Percentiles rank a stretch among this genome's conserved stretches.
Conservation (phyloP, 169 alveolate genomes). For the Prorocentrum cordatum region DNA sequence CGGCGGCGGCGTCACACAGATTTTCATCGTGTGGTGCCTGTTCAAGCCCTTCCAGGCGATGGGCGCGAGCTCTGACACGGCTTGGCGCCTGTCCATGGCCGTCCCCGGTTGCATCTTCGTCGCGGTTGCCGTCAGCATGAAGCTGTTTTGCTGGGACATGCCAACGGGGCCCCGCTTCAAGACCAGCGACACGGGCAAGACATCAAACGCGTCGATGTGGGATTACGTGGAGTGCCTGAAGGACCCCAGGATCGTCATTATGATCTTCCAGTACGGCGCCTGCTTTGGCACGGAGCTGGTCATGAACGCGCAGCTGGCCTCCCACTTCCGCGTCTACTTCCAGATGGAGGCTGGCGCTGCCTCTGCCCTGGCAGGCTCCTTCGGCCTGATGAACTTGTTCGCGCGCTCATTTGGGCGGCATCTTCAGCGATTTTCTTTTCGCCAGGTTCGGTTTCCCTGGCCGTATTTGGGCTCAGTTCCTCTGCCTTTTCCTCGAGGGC, state of each 20-base stretch:
- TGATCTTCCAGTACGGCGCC: neutral
- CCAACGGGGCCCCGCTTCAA: constrained; percentile 7
- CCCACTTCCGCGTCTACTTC: constrained; percentile 31
- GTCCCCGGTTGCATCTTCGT: neutral
- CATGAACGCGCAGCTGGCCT: constrained; percentile 36
- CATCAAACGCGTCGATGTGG: constrained; percentile 9
- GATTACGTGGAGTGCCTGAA: neutral
- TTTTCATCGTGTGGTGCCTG: constrained; percentile 1
- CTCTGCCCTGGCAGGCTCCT: constrained; percentile 12
- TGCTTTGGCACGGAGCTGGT: constrained; percentile 1
- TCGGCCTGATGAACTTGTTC: constrained; percentile 45
- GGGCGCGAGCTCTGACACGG: neutral
- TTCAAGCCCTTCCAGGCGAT: neutral
- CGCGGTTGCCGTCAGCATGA: neutral
- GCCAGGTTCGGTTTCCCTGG: neutral
- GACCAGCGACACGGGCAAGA: constrained; percentile 22
- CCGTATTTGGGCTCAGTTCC: neutral
- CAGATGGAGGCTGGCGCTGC: neutral
- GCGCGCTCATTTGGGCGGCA: neutral
- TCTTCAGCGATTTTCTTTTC: neutral
- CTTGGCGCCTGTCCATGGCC: constrained; percentile 18
- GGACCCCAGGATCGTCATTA: neutral
- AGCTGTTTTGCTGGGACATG: constrained; percentile 42
- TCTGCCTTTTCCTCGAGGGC: constrained; percentile 8
- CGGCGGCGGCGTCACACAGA: constrained; percentile 34